Evolutionary conservation across 192 early-diverging fungal species (phyloP).

Genomic region (Mycoemilia scoparia): DNA sequence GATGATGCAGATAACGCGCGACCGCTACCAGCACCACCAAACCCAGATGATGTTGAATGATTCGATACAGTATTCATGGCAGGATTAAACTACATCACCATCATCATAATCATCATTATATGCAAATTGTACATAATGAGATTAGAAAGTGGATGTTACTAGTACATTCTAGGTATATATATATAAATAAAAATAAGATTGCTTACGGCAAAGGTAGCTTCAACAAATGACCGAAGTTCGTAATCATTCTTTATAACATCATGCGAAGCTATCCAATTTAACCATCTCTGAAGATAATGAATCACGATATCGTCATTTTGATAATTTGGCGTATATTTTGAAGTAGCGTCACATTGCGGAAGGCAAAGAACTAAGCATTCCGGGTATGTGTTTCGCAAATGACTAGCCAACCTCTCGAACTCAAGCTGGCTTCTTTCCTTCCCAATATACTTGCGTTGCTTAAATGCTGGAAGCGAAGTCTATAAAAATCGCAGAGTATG

Average conservation of each 20-base stretch:
- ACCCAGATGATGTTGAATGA: slow-evolving; percentile 19
- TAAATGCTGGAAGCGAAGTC: slow-evolving; percentile 24
- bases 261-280: slow-evolving; percentile 21
- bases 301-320: slow-evolving; percentile 30
- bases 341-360: slow-evolving; percentile 16
- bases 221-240: slow-evolving; percentile 33
- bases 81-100: too few relatives aligned
- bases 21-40: slow-evolving; percentile 3
- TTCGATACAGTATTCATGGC: too few relatives aligned
- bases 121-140: too few relatives aligned
- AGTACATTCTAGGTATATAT: too few relatives aligned
- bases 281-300: slow-evolving; percentile 25
- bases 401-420: slow-evolving; percentile 25
- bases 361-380: slow-evolving; percentile 30
- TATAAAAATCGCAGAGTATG: too few relatives aligned
- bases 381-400: slow-evolving; percentile 28
- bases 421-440: slow-evolving; percentile 27
- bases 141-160: too few relatives aligned
- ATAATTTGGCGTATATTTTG: slow-evolving; percentile 26
- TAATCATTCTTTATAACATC: slow-evolving; percentile 30
- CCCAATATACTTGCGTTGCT: slow-evolving; percentile 24
- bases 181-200: not conserved
- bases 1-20: slow-evolving; percentile 11
- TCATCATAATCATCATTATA: too few relatives aligned
- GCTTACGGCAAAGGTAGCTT: slow-evolving; percentile 22